Percentiles rank a stretch among this genome's conserved stretches.
phyloP scores from a whole-genome alignment of 495 filamentous ascomycete species.

The Penicillium lagena region DNA sequence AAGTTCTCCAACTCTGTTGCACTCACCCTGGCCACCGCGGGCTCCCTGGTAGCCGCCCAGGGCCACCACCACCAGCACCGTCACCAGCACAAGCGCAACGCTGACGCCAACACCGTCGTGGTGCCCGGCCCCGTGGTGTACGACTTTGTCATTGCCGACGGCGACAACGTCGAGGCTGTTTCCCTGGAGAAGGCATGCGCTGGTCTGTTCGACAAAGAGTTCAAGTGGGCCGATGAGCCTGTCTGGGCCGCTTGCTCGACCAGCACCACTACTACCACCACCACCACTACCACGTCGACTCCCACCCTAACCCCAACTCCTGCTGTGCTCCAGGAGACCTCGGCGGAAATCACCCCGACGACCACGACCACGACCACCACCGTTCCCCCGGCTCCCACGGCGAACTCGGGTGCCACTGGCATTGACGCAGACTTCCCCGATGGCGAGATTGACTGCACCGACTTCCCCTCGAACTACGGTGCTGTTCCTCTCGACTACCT shows the following conservation, averaged over 20 bases:
- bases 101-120: constrained; percentile 32
- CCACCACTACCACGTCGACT: constrained; percentile 5
- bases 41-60: constrained; percentile 38
- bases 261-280: constrained; percentile 11
- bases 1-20: constrained; percentile 38
- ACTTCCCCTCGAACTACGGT: constrained; percentile 81
- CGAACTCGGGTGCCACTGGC: constrained; percentile 2
- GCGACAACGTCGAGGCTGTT: constrained; percentile 1
- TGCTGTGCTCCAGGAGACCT: constrained; percentile 6
- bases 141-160: constrained; percentile 43
- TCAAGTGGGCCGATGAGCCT: constrained; percentile 32
- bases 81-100: constrained; percentile 26
- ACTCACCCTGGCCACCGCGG: constrained; percentile 39
- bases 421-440: constrained; percentile 69
- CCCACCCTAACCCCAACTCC: constrained; percentile 1
- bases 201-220: constrained; percentile 50
- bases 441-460: constrained; percentile 61
- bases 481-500: constrained; percentile 65
- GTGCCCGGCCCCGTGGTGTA: constrained; percentile 55
- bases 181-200: constrained; percentile 49
- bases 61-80: constrained; percentile 38
- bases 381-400: constrained; percentile 3
- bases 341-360: not conserved
- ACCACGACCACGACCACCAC: constrained; percentile 13
- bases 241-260: constrained; percentile 26